Conservation (phyloP, 2,329 filamentous ascomycete species). For the Pseudocercospora cruenta region DNA sequence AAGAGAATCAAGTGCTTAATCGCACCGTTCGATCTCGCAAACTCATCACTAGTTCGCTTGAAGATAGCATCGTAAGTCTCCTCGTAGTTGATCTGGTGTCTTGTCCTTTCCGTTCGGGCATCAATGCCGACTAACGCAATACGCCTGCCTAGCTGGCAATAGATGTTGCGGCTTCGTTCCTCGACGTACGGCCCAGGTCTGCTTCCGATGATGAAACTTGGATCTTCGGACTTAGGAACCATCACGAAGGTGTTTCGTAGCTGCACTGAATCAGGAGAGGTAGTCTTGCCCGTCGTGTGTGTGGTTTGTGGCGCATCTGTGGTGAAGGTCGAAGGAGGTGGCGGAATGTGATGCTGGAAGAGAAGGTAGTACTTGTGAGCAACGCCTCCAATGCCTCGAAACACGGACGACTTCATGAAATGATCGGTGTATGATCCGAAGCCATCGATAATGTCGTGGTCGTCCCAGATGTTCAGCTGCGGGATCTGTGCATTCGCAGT, state of each 20-base stretch:
- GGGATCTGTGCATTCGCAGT: constrained; percentile 64
- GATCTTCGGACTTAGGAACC: constrained; percentile 60
- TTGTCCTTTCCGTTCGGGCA: constrained; percentile 73
- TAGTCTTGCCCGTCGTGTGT: constrained; percentile 44
- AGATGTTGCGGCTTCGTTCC: constrained; percentile 63
- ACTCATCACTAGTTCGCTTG: constrained; percentile 56
- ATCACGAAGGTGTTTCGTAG: constrained; percentile 74
- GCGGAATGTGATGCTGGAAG: constrained; percentile 77
- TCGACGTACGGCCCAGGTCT: constrained; percentile 71
- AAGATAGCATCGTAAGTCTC: constrained; percentile 67
- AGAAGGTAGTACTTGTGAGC: constrained; percentile 63
- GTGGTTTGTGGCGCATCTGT: constrained; percentile 67
- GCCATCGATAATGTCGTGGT: constrained; percentile 68
- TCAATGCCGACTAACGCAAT: constrained; percentile 66
- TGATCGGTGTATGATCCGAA: constrained; percentile 65
- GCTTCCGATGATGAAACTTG: constrained; percentile 77
- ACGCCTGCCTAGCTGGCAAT: constrained; percentile 66
- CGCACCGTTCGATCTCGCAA: constrained; percentile 54
- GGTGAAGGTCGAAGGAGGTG: constrained; percentile 83
- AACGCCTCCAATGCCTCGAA: constrained; percentile 66
- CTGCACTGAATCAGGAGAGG: constrained; percentile 70
- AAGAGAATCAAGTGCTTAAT: constrained; percentile 67
- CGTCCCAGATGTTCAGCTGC: constrained; percentile 69
- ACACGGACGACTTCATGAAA: constrained; percentile 68
- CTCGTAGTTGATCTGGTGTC: constrained; percentile 88